Conservation (phyloP, 148 eudicot species). For the Fallopia convolvulus region DNA sequence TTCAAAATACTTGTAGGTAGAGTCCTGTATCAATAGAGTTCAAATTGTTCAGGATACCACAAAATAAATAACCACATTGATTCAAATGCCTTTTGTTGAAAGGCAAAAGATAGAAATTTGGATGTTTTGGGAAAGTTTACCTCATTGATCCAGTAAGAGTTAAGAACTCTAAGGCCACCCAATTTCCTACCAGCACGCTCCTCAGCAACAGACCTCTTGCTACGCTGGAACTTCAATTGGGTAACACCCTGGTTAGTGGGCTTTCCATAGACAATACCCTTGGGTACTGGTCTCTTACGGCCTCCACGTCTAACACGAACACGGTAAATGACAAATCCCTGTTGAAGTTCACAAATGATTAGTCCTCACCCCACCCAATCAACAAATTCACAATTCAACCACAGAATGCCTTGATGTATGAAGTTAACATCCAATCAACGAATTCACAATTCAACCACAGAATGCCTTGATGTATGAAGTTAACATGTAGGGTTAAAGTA, state of each 20-base stretch:
- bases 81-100: not conserved
- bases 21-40: conserved; percentile 24
- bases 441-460: not conserved
- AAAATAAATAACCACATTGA: not conserved
- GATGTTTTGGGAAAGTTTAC: not conserved
- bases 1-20: conserved; percentile 45
- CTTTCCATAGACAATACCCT: conserved; percentile 10
- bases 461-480: not conserved
- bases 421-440: not conserved
- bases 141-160: conserved; percentile 43
- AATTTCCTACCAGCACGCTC: conserved; percentile 10
- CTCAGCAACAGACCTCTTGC: conserved; percentile 10
- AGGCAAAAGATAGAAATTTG: not conserved
- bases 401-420: not conserved
- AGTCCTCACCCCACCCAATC: not conserved
- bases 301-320: conserved; percentile 10
- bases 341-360: not conserved
- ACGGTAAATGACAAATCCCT: conserved; percentile 1
- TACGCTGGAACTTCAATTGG: conserved; percentile 10
- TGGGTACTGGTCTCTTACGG: conserved; percentile 8
- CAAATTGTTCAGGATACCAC: not conserved
- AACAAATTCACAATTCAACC: not conserved
- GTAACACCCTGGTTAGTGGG: conserved; percentile 12
- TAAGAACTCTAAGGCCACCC: conserved; percentile 28
- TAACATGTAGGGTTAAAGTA: no score